Evolutionary conservation across 306 rosid species (phyloP).

Genomic region (Mucuna pruriens): DNA sequence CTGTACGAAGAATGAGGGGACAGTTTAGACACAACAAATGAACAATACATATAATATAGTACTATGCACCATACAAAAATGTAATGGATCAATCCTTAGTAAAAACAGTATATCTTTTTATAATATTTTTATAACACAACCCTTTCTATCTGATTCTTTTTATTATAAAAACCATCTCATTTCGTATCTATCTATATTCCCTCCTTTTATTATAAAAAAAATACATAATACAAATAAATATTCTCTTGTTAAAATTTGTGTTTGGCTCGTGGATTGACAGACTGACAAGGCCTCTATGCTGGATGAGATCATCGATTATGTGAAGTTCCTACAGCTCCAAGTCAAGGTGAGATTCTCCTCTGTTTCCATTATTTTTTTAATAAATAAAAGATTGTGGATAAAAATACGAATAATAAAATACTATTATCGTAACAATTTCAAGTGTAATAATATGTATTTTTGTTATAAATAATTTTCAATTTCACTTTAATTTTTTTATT

Average conservation of each 20-base stretch:
- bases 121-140: neutral
- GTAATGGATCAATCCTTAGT: constrained; percentile 11
- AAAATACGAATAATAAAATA: neutral
- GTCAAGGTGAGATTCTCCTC: constrained; percentile 70
- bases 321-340: constrained; percentile 95
- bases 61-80: neutral
- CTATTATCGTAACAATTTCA: neutral
- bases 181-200: neutral
- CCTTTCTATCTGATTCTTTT: neutral
- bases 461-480: neutral
- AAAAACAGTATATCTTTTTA: neutral
- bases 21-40: constrained; percentile 1
- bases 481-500: neutral
- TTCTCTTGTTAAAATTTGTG: constrained; percentile 7
- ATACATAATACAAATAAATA: neutral
- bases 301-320: constrained; percentile 98
- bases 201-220: neutral
- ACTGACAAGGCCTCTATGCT: constrained; percentile 99
- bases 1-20: neutral
- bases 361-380: neutral
- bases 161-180: neutral
- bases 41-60: neutral
- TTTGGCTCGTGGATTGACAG: constrained; percentile 64
- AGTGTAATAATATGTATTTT: neutral
- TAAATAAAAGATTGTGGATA: neutral